Conservation (phyloP, 2,329 filamentous ascomycete species). For the Septoria linicola region DNA sequence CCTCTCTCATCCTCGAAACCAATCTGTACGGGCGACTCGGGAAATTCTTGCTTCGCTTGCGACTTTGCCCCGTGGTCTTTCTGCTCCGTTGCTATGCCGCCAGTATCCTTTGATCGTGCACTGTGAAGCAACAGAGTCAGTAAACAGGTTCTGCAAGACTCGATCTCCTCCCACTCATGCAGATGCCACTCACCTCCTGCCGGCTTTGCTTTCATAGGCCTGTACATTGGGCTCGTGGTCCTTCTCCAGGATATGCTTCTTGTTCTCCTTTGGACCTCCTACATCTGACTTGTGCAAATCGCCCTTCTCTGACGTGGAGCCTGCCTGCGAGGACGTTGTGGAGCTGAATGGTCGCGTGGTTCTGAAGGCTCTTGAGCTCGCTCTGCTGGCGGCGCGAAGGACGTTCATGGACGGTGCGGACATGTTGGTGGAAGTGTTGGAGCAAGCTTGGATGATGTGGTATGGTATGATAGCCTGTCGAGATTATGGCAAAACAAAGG, state of each 20-base stretch:
- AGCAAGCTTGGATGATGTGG: not conserved
- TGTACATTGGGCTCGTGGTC: slow-evolving; percentile 31
- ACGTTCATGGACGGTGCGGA: slow-evolving; percentile 41
- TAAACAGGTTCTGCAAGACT: not conserved
- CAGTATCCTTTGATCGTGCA: slow-evolving; percentile 35
- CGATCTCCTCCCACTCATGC: slow-evolving; percentile 1
- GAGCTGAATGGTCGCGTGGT: slow-evolving; percentile 18
- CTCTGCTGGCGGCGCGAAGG: slow-evolving; percentile 32
- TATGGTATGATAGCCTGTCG: not conserved
- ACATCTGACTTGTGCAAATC: slow-evolving; percentile 18
- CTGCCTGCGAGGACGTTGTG: slow-evolving; percentile 8
- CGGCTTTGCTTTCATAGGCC: slow-evolving; percentile 19
- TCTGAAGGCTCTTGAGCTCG: slow-evolving; percentile 1
- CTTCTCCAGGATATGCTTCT: slow-evolving; percentile 31
- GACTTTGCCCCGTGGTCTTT: slow-evolving; percentile 35
- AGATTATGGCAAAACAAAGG: not conserved
- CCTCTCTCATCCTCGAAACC: slow-evolving; percentile 54
- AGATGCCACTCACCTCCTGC: slow-evolving; percentile 25
- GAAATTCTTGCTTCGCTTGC: slow-evolving; percentile 49
- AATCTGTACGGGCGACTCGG: slow-evolving; percentile 48
- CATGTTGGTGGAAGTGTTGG: slow-evolving; percentile 26
- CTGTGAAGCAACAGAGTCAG: slow-evolving; percentile 20
- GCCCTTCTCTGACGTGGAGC: slow-evolving; percentile 18
- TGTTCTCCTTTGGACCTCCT: slow-evolving; percentile 22
- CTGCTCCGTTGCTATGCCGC: slow-evolving; percentile 44